Conservation (phyloP, 352 stramenopile species). For the Phytophthora rubi region DNA sequence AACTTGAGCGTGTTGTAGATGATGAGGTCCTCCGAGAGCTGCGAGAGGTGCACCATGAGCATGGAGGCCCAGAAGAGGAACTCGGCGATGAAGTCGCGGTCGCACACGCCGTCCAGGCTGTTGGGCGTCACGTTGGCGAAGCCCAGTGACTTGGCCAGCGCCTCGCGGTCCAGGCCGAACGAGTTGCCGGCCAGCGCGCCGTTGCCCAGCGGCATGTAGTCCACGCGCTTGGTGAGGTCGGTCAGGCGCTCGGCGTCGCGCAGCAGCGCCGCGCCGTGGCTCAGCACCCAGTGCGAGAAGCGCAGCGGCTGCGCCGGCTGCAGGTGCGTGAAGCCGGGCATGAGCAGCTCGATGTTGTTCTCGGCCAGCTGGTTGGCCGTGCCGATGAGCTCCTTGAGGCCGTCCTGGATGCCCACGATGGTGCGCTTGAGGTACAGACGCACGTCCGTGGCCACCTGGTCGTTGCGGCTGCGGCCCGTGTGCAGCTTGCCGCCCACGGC, state of each 20-base stretch:
- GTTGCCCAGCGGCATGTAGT: slow-evolving; percentile 96
- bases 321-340: slow-evolving; percentile 99
- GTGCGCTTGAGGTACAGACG: slow-evolving; percentile 93
- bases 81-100: slow-evolving; percentile 99
- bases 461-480: slow-evolving; percentile 96
- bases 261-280: slow-evolving; percentile 93
- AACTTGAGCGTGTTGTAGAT: slow-evolving; percentile 96
- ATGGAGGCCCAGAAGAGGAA: slow-evolving; percentile 98
- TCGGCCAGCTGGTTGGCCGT: slow-evolving; percentile 90
- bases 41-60: slow-evolving; percentile 96
- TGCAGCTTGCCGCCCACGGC: slow-evolving; percentile 97
- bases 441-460: slow-evolving; percentile 98
- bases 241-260: slow-evolving; percentile 94
- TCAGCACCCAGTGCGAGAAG: slow-evolving; percentile 98
- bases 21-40: slow-evolving; percentile 99
- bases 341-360: slow-evolving; percentile 95
- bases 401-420: slow-evolving; percentile 70
- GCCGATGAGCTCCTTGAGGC: slow-evolving; percentile 92
- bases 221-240: slow-evolving; percentile 95
- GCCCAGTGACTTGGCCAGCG: slow-evolving; percentile 93
- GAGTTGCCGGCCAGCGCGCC: slow-evolving; percentile 98
- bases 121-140: slow-evolving; percentile 96
- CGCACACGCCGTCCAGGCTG: slow-evolving; percentile 97
- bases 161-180: slow-evolving; percentile 96
- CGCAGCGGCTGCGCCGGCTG: slow-evolving; percentile 98